Conservation (phyloP, 805 yeast species). For the Starmerella ratchasimensis region DNA sequence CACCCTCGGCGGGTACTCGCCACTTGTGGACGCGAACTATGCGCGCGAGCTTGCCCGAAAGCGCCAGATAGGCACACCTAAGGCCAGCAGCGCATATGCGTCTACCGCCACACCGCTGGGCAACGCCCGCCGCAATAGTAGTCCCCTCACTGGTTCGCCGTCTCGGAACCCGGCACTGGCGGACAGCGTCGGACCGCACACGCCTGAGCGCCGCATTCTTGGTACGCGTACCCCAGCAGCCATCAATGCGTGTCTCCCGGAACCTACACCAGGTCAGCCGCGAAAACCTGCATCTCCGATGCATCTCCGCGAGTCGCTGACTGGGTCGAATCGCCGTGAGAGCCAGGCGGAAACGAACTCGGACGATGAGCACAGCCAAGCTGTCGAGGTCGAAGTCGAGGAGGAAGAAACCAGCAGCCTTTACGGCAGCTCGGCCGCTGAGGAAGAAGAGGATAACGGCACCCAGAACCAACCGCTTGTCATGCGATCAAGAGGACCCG, state of each 20-base stretch:
- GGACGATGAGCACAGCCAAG: conserved; percentile 31
- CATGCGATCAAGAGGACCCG: conserved; percentile 3
- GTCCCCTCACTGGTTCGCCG: too few species aligned
- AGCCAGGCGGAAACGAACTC: conserved; percentile 27
- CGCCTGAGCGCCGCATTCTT: conserved; percentile 67
- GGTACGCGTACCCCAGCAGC: conserved; percentile 40
- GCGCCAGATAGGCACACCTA: conserved; percentile 7
- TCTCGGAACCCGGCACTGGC: too few species aligned
- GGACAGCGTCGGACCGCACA: conserved; percentile 38
- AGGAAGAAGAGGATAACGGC: conserved; percentile 9
- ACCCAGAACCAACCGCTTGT: conserved; percentile 7
- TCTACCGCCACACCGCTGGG: too few species aligned
- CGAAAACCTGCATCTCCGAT: conserved; percentile 37
- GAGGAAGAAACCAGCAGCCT: conserved; percentile 5
- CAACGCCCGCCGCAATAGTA: too few species aligned
- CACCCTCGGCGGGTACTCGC: conserved; percentile 28
- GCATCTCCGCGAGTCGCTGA: not conserved
- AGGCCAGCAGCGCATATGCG: conserved; percentile 2
- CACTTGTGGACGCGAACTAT: conserved; percentile 24
- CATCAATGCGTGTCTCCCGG: conserved; percentile 69
- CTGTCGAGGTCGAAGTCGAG: conserved; percentile 1
- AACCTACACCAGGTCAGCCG: conserved; percentile 94
- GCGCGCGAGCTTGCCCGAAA: too few species aligned
- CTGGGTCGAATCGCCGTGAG: not conserved
- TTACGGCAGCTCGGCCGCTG: conserved; percentile 9